Base-by-base conservation (phyloP, 176 grass and related monocot genomes). In the Triticum urartu region DNA sequence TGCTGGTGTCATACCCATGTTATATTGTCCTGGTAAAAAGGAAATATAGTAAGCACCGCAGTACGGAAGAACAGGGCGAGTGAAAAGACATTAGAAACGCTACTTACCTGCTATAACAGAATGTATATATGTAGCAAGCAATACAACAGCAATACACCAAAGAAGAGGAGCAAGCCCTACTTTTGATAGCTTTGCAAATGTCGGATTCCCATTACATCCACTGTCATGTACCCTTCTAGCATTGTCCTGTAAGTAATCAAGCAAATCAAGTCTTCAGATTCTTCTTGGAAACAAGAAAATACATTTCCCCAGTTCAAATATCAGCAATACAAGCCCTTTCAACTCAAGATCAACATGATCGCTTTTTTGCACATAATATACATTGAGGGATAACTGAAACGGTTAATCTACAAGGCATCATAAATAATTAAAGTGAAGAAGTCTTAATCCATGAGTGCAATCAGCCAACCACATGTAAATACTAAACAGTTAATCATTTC, bases 141-240 rank as follows among this genome's bases (percentile, higher is more conserved):
- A 76, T 34, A 13, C 72, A 70, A 94, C 42, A 87, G 93, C 94
- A 68, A 90, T 84, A 77, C 81, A 96, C 92, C 92, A 97, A 85
- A 99, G 94, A 80, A 91, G 40, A 58, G 97, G 94, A 91, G 97
- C 94, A 64, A 99, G 84, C 72, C 97, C 97, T 87, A 97, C 77
- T 84, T 99, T 99, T 25, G 89, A 88, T 33, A 99, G 24, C 81
- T 91, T 99, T 42, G 77, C 94, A 81, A 89, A 81, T 38, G 67
- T 79, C 13, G 85, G 85, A 78, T 86, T 92, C 15, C 89, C 94
- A 17, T 92, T 91, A 69, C 94, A 99, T 68, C 89, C 90, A 64
- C 87, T 91, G 54, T 94, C 97, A 81, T 92, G 83, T 81, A 99
- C 89, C 68, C 97, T 92, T 94, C 87, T 92, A 81, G 94, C 97